A percentile compares a stretch with the other conserved stretches of the same genome.
Evolutionary conservation across 768 basidiomycete genomes (phyloP).

Genomic region (Crucibulum laeve): DNA sequence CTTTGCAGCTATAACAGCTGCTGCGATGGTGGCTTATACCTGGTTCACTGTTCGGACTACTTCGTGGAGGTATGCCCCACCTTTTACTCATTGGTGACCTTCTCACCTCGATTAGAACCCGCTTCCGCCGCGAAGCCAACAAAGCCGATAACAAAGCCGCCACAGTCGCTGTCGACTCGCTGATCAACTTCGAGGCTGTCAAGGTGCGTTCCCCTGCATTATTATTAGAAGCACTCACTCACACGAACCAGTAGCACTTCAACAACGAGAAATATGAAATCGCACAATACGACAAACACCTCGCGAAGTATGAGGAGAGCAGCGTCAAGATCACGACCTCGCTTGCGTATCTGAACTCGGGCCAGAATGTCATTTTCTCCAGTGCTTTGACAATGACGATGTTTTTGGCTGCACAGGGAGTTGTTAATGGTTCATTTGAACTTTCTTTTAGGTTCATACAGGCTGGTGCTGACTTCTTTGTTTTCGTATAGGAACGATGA

Average conservation of each 20-base stretch:
- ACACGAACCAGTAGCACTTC: slow-evolving; percentile 64
- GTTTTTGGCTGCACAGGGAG: slow-evolving; percentile 94
- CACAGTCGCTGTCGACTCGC: slow-evolving; percentile 86
- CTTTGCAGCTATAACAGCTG: slow-evolving; percentile 86
- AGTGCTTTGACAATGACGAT: slow-evolving; percentile 90
- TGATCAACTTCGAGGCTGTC: slow-evolving; percentile 98
- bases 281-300: slow-evolving; percentile 85
- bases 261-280: slow-evolving; percentile 95
- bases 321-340: slow-evolving; percentile 95
- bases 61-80: slow-evolving; percentile 73
- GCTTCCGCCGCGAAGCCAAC: slow-evolving; percentile 92
- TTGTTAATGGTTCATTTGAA: slow-evolving; percentile 68
- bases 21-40: slow-evolving; percentile 85
- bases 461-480: background rate
- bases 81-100: slow-evolving; percentile 3
- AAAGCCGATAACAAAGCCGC: slow-evolving; percentile 96
- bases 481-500: slow-evolving; percentile 77
- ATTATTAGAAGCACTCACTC: slow-evolving; percentile 2
- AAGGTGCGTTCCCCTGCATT: slow-evolving; percentile 52
- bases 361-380: slow-evolving; percentile 96
- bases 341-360: slow-evolving; percentile 89
- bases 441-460: background rate
- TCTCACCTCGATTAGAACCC: slow-evolving; percentile 52
- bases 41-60: slow-evolving; percentile 98
- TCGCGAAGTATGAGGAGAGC: slow-evolving; percentile 84